Evolutionary conservation across 495 filamentous ascomycete genomes (phyloP), one percentile per base, ranked within the genome.

Genomic region (Articulospora tetracladia): DNA sequence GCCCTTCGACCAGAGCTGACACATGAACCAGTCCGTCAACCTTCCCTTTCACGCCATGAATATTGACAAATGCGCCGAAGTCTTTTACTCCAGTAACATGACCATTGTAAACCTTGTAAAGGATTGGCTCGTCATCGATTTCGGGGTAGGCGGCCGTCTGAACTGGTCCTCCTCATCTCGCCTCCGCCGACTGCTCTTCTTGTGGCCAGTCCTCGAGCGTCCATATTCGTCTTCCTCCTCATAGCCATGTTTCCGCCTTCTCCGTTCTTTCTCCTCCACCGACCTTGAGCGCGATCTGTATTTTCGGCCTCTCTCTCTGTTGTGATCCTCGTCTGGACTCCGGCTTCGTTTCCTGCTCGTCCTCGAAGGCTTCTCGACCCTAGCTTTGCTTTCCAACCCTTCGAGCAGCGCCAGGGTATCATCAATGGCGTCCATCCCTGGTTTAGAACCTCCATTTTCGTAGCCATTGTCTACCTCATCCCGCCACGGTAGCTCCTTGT

Each of bases 21-120:
- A 98, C 83, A 72, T 98, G 94, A 6, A 98, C 93, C 68, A 98
- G 79, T 1, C 94, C 94, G 67, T 96, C 93, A 23, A 95, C 88
- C 69, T 92, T 95, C 17, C 93, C 91, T 69, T 79, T 85, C 3
- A 98, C 86, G 24, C 91, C 90, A 66, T 84, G 77, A n/a, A 98
- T 73, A 65, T 93, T 97, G 53, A 98, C 92, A 72, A 98, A 98
- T 13, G 87, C 91, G 32, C 94, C 94, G 74, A 97, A 98, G 64
- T 97, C 90, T 69, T 96, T 97, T 28, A 98, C 79, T 0, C 92
- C 92, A 1, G 91, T 96, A 44, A 98, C 88, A 60, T 85, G 84
- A 17, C 94, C 94, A 67, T 91, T 84, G 68, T 98, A 98, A 0
- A 96, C 75, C 70, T 98, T 98, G 79, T 86, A 89, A 15, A 96